Conservation (phyloP, 1,139 yeast genomes). For the Lodderomyces jiufengensis region DNA sequence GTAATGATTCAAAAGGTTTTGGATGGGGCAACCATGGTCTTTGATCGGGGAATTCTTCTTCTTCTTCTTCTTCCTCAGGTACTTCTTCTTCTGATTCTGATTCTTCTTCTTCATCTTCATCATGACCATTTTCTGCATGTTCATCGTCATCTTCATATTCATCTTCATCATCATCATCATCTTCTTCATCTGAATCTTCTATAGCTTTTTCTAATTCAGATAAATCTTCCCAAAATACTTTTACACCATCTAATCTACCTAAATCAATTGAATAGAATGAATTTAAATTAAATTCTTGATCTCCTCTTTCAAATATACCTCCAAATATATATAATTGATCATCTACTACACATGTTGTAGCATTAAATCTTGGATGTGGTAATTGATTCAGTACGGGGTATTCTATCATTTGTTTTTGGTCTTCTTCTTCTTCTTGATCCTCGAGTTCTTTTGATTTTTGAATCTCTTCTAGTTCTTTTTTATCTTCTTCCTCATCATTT, state of each 20-base stretch:
- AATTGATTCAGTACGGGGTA: slow-evolving; percentile 58
- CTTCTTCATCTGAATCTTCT: slow-evolving; percentile 40
- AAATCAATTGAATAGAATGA: slow-evolving; percentile 84
- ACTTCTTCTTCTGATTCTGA: slow-evolving; percentile 51
- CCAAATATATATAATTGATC: slow-evolving; percentile 86
- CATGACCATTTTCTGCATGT: slow-evolving; percentile 66
- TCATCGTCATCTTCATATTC: slow-evolving; percentile 47
- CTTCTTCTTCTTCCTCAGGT: slow-evolving; percentile 59
- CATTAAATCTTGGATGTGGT: slow-evolving; percentile 89
- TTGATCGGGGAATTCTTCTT: slow-evolving; percentile 77
- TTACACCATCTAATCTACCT: slow-evolving; percentile 83
- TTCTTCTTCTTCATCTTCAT: slow-evolving; percentile 50
- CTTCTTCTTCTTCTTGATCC: slow-evolving; percentile 31
- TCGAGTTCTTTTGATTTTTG: slow-evolving; percentile 37
- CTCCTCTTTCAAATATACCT: slow-evolving; percentile 88
- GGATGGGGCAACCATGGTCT: slow-evolving; percentile 98
- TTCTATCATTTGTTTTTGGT: slow-evolving; percentile 33
- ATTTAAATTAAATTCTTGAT: slow-evolving; percentile 77
- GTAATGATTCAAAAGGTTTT: slow-evolving; percentile 82
- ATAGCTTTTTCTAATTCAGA: slow-evolving; percentile 29
- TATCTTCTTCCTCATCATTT: slow-evolving; percentile 50
- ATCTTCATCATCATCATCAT: slow-evolving; percentile 43
- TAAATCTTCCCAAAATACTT: slow-evolving; percentile 86
- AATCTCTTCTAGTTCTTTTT: slow-evolving; percentile 36
- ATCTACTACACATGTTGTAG: slow-evolving; percentile 80